Evolutionary conservation across 257 asterid species (phyloP), one percentile per base, ranked within the genome.

Genomic region (Mentha longifolia): DNA sequence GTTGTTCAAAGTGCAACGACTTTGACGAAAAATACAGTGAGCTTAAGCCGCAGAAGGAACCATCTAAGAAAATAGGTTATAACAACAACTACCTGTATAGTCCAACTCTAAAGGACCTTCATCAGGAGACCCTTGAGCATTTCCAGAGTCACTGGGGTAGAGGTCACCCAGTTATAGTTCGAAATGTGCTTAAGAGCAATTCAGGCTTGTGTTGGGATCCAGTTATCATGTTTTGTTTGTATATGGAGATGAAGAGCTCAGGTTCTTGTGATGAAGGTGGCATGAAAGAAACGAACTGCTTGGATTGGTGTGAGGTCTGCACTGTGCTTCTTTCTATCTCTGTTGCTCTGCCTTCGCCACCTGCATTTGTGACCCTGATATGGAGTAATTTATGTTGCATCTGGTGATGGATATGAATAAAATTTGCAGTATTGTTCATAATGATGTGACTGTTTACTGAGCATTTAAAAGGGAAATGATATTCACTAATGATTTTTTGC

Each of bases 241-340:
- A 89, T 75, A 82, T 95, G 80, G 98, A 95, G 83, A 87, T 80
- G 51, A 81, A 79, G 76, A 78, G 78, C 74, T 77, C 95, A 37
- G 85, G 74, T 46, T 77, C 88, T 71, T 82, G 72, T 49, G 74
- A 57, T 28, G 85, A 74, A 57, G 82, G 81, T 70, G 81, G 76
- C 43, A 54, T 71, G 62, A 76, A 81, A 61, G 82, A 69, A 61
- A 67, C 84, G 50, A 80, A 80, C 73, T 79, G 83, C 82, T 81
- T 81, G 72, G 99, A 95, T 76, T 95, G 99, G 99, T 95, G 96
- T 77, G 99, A 95, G 99, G 99, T 95, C 50, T 62, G 82, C 72
- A 35, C 50, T 70, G 67, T 45, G 59, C 51, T 55, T 43, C 55
- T 64, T 15, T 42, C 49, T 30, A 67, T 55, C 54, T 72, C 65